These are phyloP conservation scores for Lineolata rhizophorae DNA, from an alignment of 495 filamentous ascomycete genomes.

Conservation along the genomic window DNA sequence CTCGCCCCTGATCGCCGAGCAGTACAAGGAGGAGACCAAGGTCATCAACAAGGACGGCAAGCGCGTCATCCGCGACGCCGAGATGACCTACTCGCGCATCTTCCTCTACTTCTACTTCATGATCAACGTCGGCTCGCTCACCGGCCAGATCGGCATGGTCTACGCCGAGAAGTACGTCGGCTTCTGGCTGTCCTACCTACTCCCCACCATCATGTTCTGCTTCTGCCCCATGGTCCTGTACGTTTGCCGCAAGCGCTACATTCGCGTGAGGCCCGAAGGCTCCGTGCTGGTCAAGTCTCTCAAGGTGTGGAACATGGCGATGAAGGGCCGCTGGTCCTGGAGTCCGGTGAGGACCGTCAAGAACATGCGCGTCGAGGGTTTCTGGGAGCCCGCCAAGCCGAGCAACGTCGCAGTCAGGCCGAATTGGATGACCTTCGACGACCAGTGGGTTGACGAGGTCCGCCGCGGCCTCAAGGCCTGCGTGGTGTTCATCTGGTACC, in stretches of 20 bases:
- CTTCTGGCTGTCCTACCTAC: slow-evolving; percentile 43
- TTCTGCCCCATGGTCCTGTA: slow-evolving; percentile 41
- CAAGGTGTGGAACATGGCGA: slow-evolving; percentile 30
- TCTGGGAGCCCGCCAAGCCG: slow-evolving; percentile 48
- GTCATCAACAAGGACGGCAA: slow-evolving; percentile 9
- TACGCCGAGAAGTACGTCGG: slow-evolving; percentile 56
- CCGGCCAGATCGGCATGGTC: slow-evolving; percentile 32
- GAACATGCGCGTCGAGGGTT: slow-evolving; percentile 29
- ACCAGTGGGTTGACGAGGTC: slow-evolving; percentile 54
- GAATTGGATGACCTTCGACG: slow-evolving; percentile 51
- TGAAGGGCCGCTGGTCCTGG: slow-evolving; percentile 40
- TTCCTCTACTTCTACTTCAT: slow-evolving; percentile 47
- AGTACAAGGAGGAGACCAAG: slow-evolving; percentile 22
- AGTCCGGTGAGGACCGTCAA: slow-evolving; percentile 27
- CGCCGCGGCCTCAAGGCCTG: slow-evolving; percentile 46
- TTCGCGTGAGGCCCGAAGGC: slow-evolving; percentile 32
- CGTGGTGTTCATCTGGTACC: slow-evolving; percentile 43
- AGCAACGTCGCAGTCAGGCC: slow-evolving; percentile 13
- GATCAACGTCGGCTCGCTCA: slow-evolving; percentile 44
- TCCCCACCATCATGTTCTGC: slow-evolving; percentile 22
- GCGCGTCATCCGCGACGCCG: slow-evolving; percentile 46
- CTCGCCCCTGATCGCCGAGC: slow-evolving; percentile 36
- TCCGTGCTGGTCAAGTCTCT: slow-evolving; percentile 38
- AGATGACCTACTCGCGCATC: slow-evolving; percentile 35
- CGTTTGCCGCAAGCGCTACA: slow-evolving; percentile 36